These are phyloP conservation scores for Corylus americana DNA, from an alignment of 306 rosid genomes.

Conservation along the genomic window DNA sequence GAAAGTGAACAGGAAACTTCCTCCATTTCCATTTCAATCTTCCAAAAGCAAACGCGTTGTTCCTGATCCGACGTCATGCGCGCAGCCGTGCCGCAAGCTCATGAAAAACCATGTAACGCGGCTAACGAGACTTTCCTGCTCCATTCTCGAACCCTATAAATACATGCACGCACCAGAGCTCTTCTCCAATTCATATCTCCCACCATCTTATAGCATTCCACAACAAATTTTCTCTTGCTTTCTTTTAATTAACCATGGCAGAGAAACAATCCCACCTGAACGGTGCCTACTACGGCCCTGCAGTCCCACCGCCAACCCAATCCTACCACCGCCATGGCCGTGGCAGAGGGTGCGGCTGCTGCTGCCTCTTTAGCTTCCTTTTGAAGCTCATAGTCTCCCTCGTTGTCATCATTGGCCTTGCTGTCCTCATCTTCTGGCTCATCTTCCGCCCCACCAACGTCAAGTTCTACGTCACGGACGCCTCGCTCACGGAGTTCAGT, in stretches of 20 bases:
- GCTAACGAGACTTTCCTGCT: background rate
- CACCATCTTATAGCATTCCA: background rate
- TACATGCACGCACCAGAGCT: background rate
- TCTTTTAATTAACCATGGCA: background rate
- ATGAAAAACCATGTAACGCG: background rate
- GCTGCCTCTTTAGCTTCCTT: conserved; percentile 21
- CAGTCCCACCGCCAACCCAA: background rate
- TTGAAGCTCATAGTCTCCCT: conserved; percentile 14
- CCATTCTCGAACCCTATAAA: background rate
- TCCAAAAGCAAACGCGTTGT: conserved; percentile 31
- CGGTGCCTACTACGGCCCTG: background rate
- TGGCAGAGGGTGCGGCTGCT: background rate
- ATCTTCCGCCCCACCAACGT: conserved; percentile 25
- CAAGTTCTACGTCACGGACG: conserved; percentile 31
- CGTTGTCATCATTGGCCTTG: conserved; percentile 22
- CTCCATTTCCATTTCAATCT: background rate
- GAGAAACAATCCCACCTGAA: conserved; percentile 1
- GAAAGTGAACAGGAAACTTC: background rate
- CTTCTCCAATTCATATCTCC: background rate
- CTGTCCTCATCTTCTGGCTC: conserved; percentile 29
- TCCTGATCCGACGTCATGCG: background rate
- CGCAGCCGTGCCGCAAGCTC: background rate
- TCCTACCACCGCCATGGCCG: conserved; percentile 6
- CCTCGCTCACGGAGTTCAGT: conserved; percentile 34
- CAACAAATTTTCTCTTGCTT: background rate